A percentile compares a stretch with the other conserved stretches of the same genome.
Evolutionary conservation across 768 basidiomycete species (phyloP).

Genomic region (Serendipita vermifera): DNA sequence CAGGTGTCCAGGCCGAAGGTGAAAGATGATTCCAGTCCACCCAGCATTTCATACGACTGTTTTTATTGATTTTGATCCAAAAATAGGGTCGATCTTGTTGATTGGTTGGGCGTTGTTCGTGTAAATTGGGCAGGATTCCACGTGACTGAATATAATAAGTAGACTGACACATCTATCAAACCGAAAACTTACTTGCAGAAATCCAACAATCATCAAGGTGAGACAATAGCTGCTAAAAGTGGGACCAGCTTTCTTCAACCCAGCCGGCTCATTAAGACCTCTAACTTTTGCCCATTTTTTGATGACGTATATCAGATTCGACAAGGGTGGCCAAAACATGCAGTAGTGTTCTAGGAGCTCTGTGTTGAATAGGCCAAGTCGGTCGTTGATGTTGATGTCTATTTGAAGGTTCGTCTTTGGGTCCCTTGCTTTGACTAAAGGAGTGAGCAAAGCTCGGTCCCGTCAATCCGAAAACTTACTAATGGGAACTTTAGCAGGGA

Average conservation of each 20-base stretch:
- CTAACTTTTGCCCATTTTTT: slow-evolving; percentile 49
- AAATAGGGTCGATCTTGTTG: slow-evolving; percentile 17
- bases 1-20: neutral
- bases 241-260: slow-evolving; percentile 11
- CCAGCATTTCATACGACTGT: slow-evolving; percentile 19
- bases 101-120: slow-evolving; percentile 24
- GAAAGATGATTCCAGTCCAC: slow-evolving; percentile 12
- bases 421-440: slow-evolving; percentile 41
- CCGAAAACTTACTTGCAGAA: slow-evolving; percentile 37
- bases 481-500: slow-evolving; percentile 35
- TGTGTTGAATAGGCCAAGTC: slow-evolving; percentile 41
- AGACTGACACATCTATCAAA: neutral
- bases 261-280: slow-evolving; percentile 36
- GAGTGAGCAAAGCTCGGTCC: slow-evolving; percentile 2
- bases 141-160: slow-evolving; percentile 24
- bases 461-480: slow-evolving; percentile 19
- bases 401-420: slow-evolving; percentile 29
- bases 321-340: slow-evolving; percentile 27
- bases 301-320: slow-evolving; percentile 32
- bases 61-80: slow-evolving; percentile 23
- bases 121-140: slow-evolving; percentile 40
- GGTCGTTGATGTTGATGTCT: slow-evolving; percentile 53
- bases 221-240: slow-evolving; percentile 53
- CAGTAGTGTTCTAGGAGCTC: slow-evolving; percentile 41
- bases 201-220: slow-evolving; percentile 46